These are phyloP conservation scores for Aspergillus quadrilineatus DNA, from an alignment of 2,329 filamentous ascomycete species.

Conservation along the genomic window DNA sequence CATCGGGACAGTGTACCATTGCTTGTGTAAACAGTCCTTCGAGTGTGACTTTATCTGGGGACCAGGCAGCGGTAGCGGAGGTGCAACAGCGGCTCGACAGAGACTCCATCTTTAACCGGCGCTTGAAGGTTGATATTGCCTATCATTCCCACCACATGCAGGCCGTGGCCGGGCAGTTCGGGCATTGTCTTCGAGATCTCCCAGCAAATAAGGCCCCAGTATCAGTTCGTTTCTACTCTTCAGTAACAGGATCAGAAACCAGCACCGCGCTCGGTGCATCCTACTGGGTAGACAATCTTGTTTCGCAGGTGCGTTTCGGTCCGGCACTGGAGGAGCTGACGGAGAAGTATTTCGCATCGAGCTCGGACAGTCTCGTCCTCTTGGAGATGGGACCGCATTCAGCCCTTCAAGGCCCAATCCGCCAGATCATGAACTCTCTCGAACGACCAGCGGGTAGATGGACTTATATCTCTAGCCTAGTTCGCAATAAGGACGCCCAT, in stretches of 20 bases:
- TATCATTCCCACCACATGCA: conserved; percentile 19
- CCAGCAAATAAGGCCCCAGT: neutral
- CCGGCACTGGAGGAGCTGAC: neutral
- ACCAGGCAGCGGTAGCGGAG: neutral
- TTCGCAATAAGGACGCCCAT: too few species aligned
- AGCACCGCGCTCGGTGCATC: neutral
- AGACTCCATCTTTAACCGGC: conserved; percentile 1
- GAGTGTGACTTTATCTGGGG: neutral
- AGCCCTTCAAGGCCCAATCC: neutral
- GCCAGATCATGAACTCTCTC: neutral
- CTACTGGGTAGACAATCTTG: neutral
- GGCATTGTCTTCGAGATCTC: neutral
- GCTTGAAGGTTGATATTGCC: conserved; percentile 19
- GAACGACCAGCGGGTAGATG: neutral
- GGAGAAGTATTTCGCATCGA: neutral
- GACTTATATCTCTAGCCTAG: too few species aligned
- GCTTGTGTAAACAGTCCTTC: neutral
- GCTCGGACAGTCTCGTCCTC: neutral
- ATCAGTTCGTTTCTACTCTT: neutral
- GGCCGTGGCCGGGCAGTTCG: neutral
- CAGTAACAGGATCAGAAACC: neutral
- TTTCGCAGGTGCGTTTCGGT: neutral
- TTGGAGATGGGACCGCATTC: neutral
- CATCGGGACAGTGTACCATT: neutral
- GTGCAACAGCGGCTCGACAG: neutral